Conservation (phyloP, 768 basidiomycete genomes). For the Brasilioporus rufonigricans region DNA sequence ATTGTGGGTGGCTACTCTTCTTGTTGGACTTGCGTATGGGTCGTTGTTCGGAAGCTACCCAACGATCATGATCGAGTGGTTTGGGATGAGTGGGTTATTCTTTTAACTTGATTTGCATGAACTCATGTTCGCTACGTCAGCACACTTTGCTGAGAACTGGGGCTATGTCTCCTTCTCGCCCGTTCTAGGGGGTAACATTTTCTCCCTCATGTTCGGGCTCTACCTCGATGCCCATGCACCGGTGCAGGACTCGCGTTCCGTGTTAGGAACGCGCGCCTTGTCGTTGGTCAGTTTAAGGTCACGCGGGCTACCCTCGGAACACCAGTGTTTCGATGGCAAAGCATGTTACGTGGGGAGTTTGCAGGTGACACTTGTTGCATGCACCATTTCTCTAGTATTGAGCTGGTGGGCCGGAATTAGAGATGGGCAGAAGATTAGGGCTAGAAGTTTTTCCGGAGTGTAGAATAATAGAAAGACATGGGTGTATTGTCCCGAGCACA, state of each 20-base stretch:
- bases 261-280: background rate
- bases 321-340: slow-evolving; percentile 55
- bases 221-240: slow-evolving; percentile 73
- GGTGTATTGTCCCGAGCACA: too few species aligned
- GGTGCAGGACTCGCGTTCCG: background rate
- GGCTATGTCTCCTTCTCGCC: slow-evolving; percentile 75
- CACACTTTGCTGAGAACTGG: slow-evolving; percentile 84
- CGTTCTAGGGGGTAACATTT: slow-evolving; percentile 75
- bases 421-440: slow-evolving; percentile 19
- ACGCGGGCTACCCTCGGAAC: slow-evolving; percentile 29
- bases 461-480: background rate
- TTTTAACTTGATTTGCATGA: background rate
- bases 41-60: slow-evolving; percentile 71
- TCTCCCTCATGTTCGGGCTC: slow-evolving; percentile 79
- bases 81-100: slow-evolving; percentile 63
- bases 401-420: slow-evolving; percentile 39
- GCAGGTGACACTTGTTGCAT: slow-evolving; percentile 42
- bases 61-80: slow-evolving; percentile 84
- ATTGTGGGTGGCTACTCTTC: slow-evolving; percentile 54
- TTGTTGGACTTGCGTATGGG: slow-evolving; percentile 57
- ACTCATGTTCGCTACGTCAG: slow-evolving; percentile 29
- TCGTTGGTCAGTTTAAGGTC: background rate
- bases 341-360: slow-evolving; percentile 61
- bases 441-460: slow-evolving; percentile 1
- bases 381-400: slow-evolving; percentile 34